phyloP scores from a whole-genome alignment of 805 yeast species.

The Ogataea polymorpha region DNA sequence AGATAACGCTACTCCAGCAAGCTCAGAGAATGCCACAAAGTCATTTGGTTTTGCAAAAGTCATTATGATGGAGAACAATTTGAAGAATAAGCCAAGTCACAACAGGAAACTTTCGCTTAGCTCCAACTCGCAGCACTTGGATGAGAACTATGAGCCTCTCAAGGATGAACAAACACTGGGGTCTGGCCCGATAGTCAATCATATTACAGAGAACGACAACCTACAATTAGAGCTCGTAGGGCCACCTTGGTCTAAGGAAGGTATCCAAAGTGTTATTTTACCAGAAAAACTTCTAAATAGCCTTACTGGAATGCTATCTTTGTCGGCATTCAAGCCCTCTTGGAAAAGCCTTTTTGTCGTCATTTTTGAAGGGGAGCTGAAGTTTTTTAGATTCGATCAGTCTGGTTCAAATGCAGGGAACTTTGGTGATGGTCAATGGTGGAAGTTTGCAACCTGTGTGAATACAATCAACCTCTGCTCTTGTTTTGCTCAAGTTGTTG shows the following conservation, averaged over 20 bases:
- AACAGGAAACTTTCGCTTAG: slow-evolving; percentile 17
- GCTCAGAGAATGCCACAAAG: slow-evolving; percentile 2
- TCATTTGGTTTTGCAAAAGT: slow-evolving; percentile 30
- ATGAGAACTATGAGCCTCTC: slow-evolving; percentile 11
- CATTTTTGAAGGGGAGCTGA: slow-evolving; percentile 63
- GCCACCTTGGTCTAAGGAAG: slow-evolving; percentile 78
- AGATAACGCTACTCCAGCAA: slow-evolving; percentile 3
- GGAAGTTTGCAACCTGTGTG: slow-evolving; percentile 55
- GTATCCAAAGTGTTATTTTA: slow-evolving; percentile 43
- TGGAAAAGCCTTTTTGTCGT: slow-evolving; percentile 60
- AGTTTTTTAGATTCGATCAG: slow-evolving; percentile 49
- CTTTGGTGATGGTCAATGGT: slow-evolving; percentile 61
- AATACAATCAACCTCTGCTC: slow-evolving; percentile 53
- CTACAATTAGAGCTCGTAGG: slow-evolving; percentile 63
- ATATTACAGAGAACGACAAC: slow-evolving; percentile 44
- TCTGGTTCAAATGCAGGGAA: slow-evolving; percentile 8
- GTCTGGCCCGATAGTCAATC: slow-evolving; percentile 1
- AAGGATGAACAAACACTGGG: slow-evolving; percentile 14
- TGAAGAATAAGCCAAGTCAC: slow-evolving; percentile 20
- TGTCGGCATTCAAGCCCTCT: slow-evolving; percentile 16
- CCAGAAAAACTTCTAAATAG: slow-evolving; percentile 3
- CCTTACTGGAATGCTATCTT: slow-evolving; percentile 1
- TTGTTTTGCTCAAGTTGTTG: slow-evolving; percentile 46
- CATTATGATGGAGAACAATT: slow-evolving; percentile 22
- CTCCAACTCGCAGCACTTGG: slow-evolving; percentile 11